Conservation (phyloP, 140 eudicot genomes). For the Anethum foeniculum region DNA sequence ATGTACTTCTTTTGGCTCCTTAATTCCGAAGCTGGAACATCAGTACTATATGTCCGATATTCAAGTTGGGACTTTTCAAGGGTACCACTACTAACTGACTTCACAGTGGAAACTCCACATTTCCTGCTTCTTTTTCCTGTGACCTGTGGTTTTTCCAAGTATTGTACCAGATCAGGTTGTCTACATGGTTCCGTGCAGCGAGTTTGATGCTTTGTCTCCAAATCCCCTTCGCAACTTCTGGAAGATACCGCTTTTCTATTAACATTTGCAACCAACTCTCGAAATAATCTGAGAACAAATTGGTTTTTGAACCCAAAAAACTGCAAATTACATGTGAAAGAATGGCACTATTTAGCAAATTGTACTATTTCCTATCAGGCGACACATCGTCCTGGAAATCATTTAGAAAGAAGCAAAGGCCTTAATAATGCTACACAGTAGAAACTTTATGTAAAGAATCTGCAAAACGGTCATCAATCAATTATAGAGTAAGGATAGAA, state of each 20-base stretch:
- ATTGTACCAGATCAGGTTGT: constrained; percentile 33
- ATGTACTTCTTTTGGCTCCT: constrained; percentile 23
- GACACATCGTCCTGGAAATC: background rate
- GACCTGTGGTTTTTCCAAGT: constrained; percentile 31
- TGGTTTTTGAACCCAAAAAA: constrained; percentile 93
- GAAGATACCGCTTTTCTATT: constrained; percentile 42
- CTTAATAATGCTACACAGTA: constrained; percentile 1
- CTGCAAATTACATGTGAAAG: constrained; percentile 39
- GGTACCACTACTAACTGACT: constrained; percentile 20
- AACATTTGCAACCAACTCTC: constrained; percentile 68
- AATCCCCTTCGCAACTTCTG: constrained; percentile 24
- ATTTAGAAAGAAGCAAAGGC: background rate
- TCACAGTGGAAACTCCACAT: constrained; percentile 24
- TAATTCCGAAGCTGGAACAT: constrained; percentile 24
- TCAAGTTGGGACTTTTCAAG: constrained; percentile 25
- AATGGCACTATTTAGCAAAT: constrained; percentile 16
- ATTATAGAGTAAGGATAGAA: background rate
- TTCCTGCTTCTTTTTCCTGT: constrained; percentile 52
- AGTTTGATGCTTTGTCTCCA: constrained; percentile 26
- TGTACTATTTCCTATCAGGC: background rate
- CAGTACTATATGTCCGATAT: constrained; percentile 22
- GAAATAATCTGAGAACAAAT: constrained; percentile 69
- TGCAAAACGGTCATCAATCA: background rate
- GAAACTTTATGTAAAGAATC: background rate
- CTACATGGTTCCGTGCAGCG: constrained; percentile 20